Evolutionary conservation across 2,329 filamentous ascomycete genomes (phyloP).

Genomic region (Trichophyton mentagrophytes): DNA sequence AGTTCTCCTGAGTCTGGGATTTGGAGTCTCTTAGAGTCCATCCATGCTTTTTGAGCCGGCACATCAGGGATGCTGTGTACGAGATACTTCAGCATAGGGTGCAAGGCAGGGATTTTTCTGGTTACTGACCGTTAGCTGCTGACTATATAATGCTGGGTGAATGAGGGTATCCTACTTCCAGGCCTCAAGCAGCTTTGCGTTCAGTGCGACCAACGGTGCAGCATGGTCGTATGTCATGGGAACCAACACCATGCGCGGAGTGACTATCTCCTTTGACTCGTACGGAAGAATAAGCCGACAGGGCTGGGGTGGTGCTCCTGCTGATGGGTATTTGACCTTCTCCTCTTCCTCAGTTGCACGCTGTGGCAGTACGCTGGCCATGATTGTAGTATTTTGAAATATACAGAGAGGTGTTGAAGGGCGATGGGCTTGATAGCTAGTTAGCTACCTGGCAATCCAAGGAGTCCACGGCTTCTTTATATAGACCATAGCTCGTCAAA

Average conservation of each 20-base stretch:
- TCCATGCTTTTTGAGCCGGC: constrained; percentile 3
- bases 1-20: neutral
- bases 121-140: neutral
- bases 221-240: neutral
- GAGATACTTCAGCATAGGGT: constrained; percentile 5
- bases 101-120: neutral
- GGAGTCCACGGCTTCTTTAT: neutral
- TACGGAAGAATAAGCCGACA: constrained; percentile 5
- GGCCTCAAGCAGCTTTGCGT: neutral
- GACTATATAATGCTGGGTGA: neutral
- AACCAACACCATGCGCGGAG: constrained; percentile 7
- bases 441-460: too few species aligned
- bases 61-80: constrained; percentile 5
- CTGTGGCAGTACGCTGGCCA: neutral
- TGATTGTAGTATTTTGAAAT: neutral
- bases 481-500: neutral
- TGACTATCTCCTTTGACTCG: constrained; percentile 7
- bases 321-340: constrained; percentile 6
- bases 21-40: neutral
- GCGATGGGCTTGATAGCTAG: neutral
- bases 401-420: neutral
- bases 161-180: neutral
- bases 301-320: constrained; percentile 8
- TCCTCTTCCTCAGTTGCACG: constrained; percentile 3
- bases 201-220: neutral